phyloP scores from a whole-genome alignment of 257 asterid species.

The Anisodus acutangulus region DNA sequence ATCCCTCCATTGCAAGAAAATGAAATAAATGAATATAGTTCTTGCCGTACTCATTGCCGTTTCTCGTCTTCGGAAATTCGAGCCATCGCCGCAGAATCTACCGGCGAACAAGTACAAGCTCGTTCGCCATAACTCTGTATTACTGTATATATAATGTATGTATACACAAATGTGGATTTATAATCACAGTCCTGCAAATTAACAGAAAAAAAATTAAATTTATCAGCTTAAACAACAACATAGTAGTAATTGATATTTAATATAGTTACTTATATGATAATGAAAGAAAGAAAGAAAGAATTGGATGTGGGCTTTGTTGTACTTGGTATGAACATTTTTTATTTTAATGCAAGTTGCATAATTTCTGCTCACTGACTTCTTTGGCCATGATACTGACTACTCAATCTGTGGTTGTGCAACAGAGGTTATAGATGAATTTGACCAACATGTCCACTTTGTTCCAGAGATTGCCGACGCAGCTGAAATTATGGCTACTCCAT shows the following conservation, averaged over 20 bases:
- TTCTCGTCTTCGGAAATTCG: constrained; percentile 31
- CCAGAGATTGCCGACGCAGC: constrained; percentile 92
- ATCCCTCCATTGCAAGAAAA: too few relatives aligned
- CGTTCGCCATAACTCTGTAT: constrained; percentile 30
- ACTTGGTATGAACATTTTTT: too few relatives aligned
- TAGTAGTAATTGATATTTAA: too few relatives aligned
- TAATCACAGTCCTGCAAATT: neutral
- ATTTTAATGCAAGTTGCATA: too few relatives aligned
- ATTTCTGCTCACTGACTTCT: neutral
- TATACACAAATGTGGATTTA: neutral
- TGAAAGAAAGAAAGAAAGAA: too few relatives aligned
- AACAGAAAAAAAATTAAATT: too few relatives aligned
- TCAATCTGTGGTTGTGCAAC: constrained; percentile 47
- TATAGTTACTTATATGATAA: too few relatives aligned
- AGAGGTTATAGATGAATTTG: constrained; percentile 78
- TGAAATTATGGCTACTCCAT: constrained; percentile 86
- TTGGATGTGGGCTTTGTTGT: too few relatives aligned
- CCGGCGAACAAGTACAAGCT: constrained; percentile 34
- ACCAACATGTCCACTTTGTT: constrained; percentile 74
- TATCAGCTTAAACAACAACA: too few relatives aligned
- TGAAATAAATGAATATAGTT: too few relatives aligned
- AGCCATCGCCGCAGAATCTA: constrained; percentile 33
- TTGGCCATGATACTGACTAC: neutral
- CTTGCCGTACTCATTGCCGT: constrained; percentile 18
- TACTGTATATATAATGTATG: neutral